Evolutionary conservation across 2,329 filamentous ascomycete species (phyloP).

Genomic region (Epichloe scottii): DNA sequence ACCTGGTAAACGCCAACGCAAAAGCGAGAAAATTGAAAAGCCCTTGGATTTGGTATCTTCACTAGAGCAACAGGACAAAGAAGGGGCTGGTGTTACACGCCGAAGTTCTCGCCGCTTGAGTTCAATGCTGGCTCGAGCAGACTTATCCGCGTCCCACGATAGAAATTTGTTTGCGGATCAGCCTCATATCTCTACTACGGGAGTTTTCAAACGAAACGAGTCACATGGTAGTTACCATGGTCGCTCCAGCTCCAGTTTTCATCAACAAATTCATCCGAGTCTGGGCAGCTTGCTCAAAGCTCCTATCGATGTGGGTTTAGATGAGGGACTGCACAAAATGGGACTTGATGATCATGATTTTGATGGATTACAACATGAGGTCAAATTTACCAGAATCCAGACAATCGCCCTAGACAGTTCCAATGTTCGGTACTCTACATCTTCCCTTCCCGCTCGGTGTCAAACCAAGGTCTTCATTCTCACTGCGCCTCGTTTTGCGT

Average conservation of each 20-base stretch:
- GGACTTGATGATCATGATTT: conserved; percentile 60
- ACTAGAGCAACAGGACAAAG: conserved; percentile 54
- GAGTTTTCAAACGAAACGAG: conserved; percentile 49
- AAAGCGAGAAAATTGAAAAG: conserved; percentile 38
- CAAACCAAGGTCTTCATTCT: conserved; percentile 58
- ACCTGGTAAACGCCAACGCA: conserved; percentile 39
- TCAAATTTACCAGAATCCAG: conserved; percentile 60
- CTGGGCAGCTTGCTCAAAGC: conserved; percentile 54
- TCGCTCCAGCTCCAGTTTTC: conserved; percentile 29
- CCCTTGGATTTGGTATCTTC: conserved; percentile 53
- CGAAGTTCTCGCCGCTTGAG: conserved; percentile 69
- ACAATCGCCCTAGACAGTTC: conserved; percentile 50
- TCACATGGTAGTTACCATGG: conserved; percentile 45
- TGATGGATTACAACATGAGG: conserved; percentile 58
- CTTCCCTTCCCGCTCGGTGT: conserved; percentile 36
- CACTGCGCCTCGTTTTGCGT: conserved; percentile 41
- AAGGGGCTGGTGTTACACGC: conserved; percentile 37
- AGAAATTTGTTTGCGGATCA: conserved; percentile 66
- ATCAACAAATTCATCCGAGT: conserved; percentile 34
- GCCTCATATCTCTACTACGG: conserved; percentile 26
- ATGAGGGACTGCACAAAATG: conserved; percentile 62
- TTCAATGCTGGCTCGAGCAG: conserved; percentile 76
- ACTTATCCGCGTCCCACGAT: conserved; percentile 76
- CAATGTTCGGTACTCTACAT: conserved; percentile 47
- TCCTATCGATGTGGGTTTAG: conserved; percentile 56